Percentiles rank a stretch among this genome's conserved stretches.
Conservation (phyloP, 169 alveolate species). For the Plasmodium vinckei region DNA sequence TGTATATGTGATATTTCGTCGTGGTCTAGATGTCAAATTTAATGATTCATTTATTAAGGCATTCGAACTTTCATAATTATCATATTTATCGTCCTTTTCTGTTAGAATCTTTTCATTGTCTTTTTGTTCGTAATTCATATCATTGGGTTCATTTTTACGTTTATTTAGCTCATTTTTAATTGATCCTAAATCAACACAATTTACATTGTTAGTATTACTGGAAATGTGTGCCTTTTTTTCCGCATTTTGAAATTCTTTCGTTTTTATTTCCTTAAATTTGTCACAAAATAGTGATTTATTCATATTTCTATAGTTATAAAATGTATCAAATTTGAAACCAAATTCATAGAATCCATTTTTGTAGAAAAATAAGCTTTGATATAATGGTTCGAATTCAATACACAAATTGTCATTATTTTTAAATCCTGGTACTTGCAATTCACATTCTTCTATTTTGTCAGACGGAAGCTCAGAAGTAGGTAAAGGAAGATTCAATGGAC, state of each 20-base stretch:
- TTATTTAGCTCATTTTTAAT: conserved; percentile 12
- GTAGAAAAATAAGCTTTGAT: conserved; percentile 85
- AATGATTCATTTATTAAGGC: background rate
- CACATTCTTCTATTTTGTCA: conserved; percentile 68
- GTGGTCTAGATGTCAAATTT: background rate
- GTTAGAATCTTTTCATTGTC: conserved; percentile 19
- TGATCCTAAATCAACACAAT: conserved; percentile 9
- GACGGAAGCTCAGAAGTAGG: conserved; percentile 67
- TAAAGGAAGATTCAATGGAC: conserved; percentile 84
- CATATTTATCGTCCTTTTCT: conserved; percentile 7
- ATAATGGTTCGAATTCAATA: conserved; percentile 87
- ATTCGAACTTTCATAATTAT: conserved; percentile 5
- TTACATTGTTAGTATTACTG: conserved; percentile 24
- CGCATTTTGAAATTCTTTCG: conserved; percentile 3
- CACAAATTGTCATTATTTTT: conserved; percentile 80
- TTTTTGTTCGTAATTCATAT: conserved; percentile 5
- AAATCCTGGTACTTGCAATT: conserved; percentile 52
- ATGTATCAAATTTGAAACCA: conserved; percentile 86
- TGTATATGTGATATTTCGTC: conserved; percentile 4
- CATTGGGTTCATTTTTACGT: conserved; percentile 4
- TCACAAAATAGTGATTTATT: conserved; percentile 9
- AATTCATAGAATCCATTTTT: conserved; percentile 82
- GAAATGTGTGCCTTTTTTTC: conserved; percentile 19
- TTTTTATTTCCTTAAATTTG: conserved; percentile 11
- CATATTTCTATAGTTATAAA: conserved; percentile 80